A percentile compares a stretch with the other conserved stretches of the same genome.
Evolutionary conservation across 371 early-diverging fungal species (phyloP).

Genomic region (Capillidium heterosporum): DNA sequence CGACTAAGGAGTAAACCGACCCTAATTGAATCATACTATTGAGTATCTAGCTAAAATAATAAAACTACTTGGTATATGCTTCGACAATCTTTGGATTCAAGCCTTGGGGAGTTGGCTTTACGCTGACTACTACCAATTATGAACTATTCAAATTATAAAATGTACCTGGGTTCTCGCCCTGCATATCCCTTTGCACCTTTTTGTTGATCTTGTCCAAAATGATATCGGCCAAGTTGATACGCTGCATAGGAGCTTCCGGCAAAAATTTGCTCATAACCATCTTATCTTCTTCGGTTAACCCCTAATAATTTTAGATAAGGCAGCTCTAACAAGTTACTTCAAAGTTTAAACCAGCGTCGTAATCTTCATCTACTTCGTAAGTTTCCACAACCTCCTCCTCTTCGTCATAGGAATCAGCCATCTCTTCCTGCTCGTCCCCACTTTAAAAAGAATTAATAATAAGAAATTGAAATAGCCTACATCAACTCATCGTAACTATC

Average conservation of each 20-base stretch:
- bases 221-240: constrained; percentile 67
- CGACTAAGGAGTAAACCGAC: constrained; percentile 79
- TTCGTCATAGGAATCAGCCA: constrained; percentile 12
- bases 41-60: neutral
- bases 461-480: constrained; percentile 7
- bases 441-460: neutral
- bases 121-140: neutral
- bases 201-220: constrained; percentile 86
- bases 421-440: constrained; percentile 16
- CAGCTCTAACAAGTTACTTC: constrained; percentile 7
- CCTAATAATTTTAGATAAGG: constrained; percentile 12
- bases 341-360: constrained; percentile 23
- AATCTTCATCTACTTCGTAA: constrained; percentile 25
- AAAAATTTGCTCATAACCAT: constrained; percentile 73
- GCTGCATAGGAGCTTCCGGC: constrained; percentile 58
- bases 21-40: constrained; percentile 12
- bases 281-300: constrained; percentile 56
- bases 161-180: neutral
- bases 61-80: constrained; percentile 73
- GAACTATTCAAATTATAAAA: neutral
- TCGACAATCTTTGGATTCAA: constrained; percentile 82
- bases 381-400: constrained; percentile 28
- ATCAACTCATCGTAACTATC: constrained; percentile 13
- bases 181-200: constrained; percentile 18
- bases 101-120: constrained; percentile 25